Base-by-base conservation (phyloP, 352 stramenopile genomes). In the Pythium apleroticum region DNA sequence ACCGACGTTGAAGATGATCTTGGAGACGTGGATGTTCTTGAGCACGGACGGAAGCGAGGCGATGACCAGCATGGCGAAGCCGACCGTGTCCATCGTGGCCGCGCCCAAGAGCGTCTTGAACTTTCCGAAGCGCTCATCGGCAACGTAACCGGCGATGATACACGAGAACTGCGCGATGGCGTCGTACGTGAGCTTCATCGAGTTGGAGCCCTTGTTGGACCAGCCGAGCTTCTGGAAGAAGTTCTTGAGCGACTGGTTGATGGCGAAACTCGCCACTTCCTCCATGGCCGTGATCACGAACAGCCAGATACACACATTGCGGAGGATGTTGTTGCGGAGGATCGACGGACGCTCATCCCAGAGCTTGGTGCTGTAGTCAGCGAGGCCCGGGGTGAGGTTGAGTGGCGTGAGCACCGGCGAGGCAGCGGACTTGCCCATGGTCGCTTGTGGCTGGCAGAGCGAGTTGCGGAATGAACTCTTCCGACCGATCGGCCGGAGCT, bases 231-330 rank as follows among this genome's bases (percentile, higher is more conserved):
- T 62, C 49, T 68, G 37, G 60, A 77, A 71, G 46, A 75, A 75
- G 66, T 75, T 73, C 53, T 72, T 72, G 37, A 75, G 55, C 12
- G 63, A 58, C 62, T 73, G 63, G 54, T 75, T 75, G 45, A 77
- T 68, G n/a, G 52, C 65, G 46, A 73, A 77, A 31, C 63, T 71
- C 48, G 69, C 54, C 19, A 60, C 50, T 35, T 75, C 68, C 4
- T 68, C 53, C 20, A 77, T 28, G 19, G 74, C 68, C 52, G 37
- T 53, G 24, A 77, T 65, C n/a, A 71, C 19, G 27, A 73, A 62
- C 48, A 77, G 61, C 37, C 64, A 74, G 30, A 64, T 24, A 22
- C 67, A 75, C n/a, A 69, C 71, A 45, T 72, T 62, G 24, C 70
- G 59, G 15, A 77, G 33, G 24, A 73, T 56, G 24, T 62, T 64